phyloP scores from a whole-genome alignment of 139 green algal species.

The Desmodesmus armatus region DNA sequence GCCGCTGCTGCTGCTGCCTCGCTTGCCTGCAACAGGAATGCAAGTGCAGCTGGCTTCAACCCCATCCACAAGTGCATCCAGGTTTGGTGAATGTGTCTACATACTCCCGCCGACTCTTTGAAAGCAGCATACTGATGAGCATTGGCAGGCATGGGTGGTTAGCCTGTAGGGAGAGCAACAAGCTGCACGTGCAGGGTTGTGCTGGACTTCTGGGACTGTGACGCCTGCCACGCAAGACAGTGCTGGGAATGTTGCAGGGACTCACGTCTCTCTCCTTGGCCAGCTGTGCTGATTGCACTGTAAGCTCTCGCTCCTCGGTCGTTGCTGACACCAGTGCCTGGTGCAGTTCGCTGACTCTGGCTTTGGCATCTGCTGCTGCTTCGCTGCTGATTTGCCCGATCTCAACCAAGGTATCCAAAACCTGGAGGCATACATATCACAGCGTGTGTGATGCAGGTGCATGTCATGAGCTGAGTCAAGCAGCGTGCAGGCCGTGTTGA shows the following conservation, averaged over 20 bases:
- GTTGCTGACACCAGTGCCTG: conserved; percentile 61
- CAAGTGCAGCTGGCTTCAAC: too few species aligned
- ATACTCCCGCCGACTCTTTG: too few species aligned
- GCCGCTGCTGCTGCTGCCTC: conserved; percentile 18
- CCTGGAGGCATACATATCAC: conserved; percentile 24
- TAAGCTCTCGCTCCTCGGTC: conserved; percentile 58
- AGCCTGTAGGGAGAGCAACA: too few species aligned
- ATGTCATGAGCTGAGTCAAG: too few species aligned
- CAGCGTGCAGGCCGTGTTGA: not conserved
- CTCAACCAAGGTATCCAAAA: conserved; percentile 58
- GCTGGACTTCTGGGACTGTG: too few species aligned
- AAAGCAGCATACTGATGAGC: too few species aligned
- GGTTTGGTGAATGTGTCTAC: too few species aligned
- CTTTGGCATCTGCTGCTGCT: conserved; percentile 51
- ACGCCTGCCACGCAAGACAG: too few species aligned
- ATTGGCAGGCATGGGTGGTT: too few species aligned
- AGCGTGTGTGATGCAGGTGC: not conserved
- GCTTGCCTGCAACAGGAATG: conserved; percentile 20
- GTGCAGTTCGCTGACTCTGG: conserved; percentile 56
- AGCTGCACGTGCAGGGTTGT: too few species aligned
- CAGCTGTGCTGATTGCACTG: conserved; percentile 59
- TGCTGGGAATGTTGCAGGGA: too few species aligned
- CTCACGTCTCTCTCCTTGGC: conserved; percentile 66
- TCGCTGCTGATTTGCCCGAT: conserved; percentile 44
- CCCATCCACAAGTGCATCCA: too few species aligned